phyloP scores from a whole-genome alignment of 1,139 yeast species.

The Kodamaea derodonti region DNA sequence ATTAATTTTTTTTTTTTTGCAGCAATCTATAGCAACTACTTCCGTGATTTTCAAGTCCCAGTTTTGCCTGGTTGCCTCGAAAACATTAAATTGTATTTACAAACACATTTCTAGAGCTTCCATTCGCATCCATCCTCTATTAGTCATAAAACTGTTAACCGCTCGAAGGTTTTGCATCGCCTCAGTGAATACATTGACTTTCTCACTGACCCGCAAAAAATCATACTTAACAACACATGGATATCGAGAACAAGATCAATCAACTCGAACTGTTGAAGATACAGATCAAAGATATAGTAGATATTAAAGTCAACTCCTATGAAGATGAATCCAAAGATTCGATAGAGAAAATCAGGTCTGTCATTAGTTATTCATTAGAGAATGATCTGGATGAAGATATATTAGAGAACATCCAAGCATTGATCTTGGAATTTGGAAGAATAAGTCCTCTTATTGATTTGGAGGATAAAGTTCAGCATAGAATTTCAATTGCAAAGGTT shows the following conservation, averaged over 20 bases:
- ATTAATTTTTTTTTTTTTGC: too few relatives aligned
- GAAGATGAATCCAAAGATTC: slow-evolving; percentile 1
- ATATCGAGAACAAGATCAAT: slow-evolving; percentile 12
- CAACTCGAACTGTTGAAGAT: slow-evolving; percentile 14
- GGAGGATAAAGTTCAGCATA: slow-evolving; percentile 8
- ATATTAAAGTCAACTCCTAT: slow-evolving; percentile 1
- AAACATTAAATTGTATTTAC: too few relatives aligned
- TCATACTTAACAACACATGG: too few relatives aligned
- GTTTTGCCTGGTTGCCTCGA: too few relatives aligned
- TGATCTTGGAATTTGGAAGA: slow-evolving; percentile 11
- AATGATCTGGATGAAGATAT: slow-evolving; percentile 5
- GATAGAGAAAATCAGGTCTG: slow-evolving; percentile 6
- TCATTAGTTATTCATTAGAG: slow-evolving; percentile 5
- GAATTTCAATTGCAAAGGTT: not conserved
- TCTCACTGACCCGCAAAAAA: too few relatives aligned
- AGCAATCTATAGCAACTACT: too few relatives aligned
- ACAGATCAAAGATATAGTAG: slow-evolving; percentile 12
- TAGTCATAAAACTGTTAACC: too few relatives aligned
- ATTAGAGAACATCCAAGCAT: slow-evolving; percentile 7
- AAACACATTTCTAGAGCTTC: too few relatives aligned
- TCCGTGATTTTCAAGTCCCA: too few relatives aligned
- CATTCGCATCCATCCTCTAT: too few relatives aligned
- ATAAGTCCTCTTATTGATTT: slow-evolving; percentile 14
- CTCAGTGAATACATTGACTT: too few relatives aligned
- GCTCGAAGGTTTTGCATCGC: too few relatives aligned